Evolutionary conservation across 805 yeast genomes (phyloP).

Genomic region (Saccharomycopsis guyanensis): DNA sequence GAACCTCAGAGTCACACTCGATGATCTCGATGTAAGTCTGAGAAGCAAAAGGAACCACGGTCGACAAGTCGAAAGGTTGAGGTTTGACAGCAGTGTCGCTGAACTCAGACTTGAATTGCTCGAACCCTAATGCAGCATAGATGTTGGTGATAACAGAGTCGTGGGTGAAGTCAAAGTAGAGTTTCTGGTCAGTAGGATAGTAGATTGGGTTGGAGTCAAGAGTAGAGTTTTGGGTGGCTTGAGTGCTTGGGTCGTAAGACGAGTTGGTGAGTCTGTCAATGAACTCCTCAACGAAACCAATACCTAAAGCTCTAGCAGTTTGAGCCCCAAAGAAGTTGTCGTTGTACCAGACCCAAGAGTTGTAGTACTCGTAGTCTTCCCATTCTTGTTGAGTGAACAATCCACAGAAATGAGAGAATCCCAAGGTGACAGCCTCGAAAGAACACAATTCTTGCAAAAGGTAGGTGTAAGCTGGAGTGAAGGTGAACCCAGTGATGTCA

Average conservation of each 20-base stretch:
- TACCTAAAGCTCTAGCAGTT: slow-evolving; percentile 51
- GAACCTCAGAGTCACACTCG: slow-evolving; percentile 22
- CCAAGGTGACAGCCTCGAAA: slow-evolving; percentile 64
- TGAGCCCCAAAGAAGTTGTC: slow-evolving; percentile 59
- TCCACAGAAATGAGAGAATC: slow-evolving; percentile 58
- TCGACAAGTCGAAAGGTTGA: slow-evolving; percentile 15
- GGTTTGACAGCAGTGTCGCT: slow-evolving; percentile 6
- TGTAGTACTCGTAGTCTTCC: slow-evolving; percentile 51
- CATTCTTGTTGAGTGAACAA: slow-evolving; percentile 64
- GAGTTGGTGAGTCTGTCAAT: slow-evolving; percentile 36
- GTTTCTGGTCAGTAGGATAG: slow-evolving; percentile 38
- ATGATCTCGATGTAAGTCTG: slow-evolving; percentile 21
- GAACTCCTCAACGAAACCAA: slow-evolving; percentile 42
- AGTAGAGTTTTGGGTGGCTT: slow-evolving; percentile 41
- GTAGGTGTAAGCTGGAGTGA: slow-evolving; percentile 45
- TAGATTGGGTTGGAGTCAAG: slow-evolving; percentile 24
- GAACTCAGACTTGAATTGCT: slow-evolving; percentile 18
- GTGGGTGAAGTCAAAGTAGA: slow-evolving; percentile 69
- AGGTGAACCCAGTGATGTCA: slow-evolving; percentile 45
- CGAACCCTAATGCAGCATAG: slow-evolving; percentile 57
- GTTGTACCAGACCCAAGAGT: slow-evolving; percentile 56
- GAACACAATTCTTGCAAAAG: slow-evolving; percentile 60
- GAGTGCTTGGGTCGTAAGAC: slow-evolving; percentile 41
- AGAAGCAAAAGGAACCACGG: slow-evolving; percentile 22
- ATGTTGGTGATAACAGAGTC: slow-evolving; percentile 61